Evolutionary conservation across 225 moss, liverwort and hornwort species (phyloP).

Genomic region (Pleurozium schreberi): DNA sequence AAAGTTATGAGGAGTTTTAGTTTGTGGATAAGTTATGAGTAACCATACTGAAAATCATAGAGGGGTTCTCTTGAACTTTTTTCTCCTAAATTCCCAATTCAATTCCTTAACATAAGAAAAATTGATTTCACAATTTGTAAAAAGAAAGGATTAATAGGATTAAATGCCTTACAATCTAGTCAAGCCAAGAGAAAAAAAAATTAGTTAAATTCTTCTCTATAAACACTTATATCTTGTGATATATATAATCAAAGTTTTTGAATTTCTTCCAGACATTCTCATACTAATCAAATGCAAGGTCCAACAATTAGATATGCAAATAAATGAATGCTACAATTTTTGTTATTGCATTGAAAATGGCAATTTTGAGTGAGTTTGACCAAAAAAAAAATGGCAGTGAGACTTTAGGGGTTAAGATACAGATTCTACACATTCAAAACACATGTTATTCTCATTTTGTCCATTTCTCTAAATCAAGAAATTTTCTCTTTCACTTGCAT

Average conservation of each 20-base stretch:
- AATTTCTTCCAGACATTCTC: background rate
- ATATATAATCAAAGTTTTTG: background rate
- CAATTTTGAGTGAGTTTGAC: background rate
- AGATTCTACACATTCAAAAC: fast-evolving
- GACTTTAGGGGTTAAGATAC: fast-evolving
- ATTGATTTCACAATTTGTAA: no score
- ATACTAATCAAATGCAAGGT: background rate
- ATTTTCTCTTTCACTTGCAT: background rate
- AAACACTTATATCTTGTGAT: background rate
- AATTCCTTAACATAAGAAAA: background rate
- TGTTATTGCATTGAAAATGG: background rate
- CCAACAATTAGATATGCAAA: background rate
- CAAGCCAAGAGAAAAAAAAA: no score
- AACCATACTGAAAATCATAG: no score
- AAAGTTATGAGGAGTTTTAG: no score
- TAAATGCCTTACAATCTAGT: background rate
- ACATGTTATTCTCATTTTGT: background rate
- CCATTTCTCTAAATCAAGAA: no score
- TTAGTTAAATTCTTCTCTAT: no score
- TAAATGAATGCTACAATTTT: background rate
- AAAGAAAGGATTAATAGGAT: no score
- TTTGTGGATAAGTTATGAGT: no score
- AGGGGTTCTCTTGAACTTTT: no score
- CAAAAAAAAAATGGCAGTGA: background rate
- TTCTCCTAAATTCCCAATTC: fast-evolving